Evolutionary conservation across 179 eudicot genomes (phyloP).

Genomic region (Kewa caespitosa): DNA sequence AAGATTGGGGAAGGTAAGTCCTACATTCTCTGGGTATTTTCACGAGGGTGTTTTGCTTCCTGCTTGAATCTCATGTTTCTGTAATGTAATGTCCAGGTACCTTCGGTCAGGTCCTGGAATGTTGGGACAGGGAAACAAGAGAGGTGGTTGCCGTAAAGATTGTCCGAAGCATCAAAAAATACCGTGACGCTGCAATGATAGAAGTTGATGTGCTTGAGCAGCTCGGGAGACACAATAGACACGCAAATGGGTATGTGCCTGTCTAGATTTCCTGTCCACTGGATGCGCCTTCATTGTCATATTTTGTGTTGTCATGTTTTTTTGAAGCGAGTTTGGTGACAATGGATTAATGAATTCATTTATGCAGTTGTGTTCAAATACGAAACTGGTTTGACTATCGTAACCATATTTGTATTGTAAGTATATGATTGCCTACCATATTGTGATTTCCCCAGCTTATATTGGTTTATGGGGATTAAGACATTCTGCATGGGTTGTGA

Average conservation of each 20-base stretch:
- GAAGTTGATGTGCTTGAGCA: constrained; percentile 59
- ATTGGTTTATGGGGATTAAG: constrained; percentile 39
- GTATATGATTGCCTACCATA: constrained; percentile 36
- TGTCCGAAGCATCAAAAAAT: constrained; percentile 54
- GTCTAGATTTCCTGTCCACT: constrained; percentile 2
- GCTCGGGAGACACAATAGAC: constrained; percentile 53
- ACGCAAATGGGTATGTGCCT: constrained; percentile 39
- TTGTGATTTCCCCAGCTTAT: constrained; percentile 32
- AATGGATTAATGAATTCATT: constrained; percentile 36
- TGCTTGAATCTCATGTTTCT: neutral
- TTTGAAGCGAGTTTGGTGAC: constrained; percentile 27
- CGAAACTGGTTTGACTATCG: constrained; percentile 76
- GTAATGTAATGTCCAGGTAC: constrained; percentile 41
- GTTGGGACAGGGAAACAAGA: constrained; percentile 57
- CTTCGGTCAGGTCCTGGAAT: constrained; percentile 62
- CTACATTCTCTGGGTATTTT: neutral
- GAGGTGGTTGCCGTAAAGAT: constrained; percentile 55
- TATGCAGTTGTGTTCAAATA: constrained; percentile 74
- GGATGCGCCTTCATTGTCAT: neutral
- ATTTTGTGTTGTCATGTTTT: constrained; percentile 22
- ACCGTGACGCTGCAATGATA: constrained; percentile 64
- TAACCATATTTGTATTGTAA: constrained; percentile 73
- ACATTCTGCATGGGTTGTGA: constrained; percentile 44
- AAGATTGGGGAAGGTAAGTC: constrained; percentile 60
- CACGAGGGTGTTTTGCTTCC: neutral